These are phyloP conservation scores for Cryptosporidium meleagridis DNA, from an alignment of 169 alveolate genomes.

Conservation along the genomic window DNA sequence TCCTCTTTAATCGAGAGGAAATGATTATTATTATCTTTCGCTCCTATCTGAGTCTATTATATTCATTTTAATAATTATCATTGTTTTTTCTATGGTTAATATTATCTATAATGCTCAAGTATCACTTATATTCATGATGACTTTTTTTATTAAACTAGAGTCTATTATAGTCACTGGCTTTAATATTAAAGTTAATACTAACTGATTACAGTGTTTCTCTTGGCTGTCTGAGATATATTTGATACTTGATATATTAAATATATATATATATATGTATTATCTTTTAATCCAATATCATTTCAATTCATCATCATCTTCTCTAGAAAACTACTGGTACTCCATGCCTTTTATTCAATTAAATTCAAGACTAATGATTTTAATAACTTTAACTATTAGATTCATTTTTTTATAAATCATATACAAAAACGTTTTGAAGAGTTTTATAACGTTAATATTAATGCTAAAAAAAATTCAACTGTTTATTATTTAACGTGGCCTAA, in stretches of 20 bases:
- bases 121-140: constrained; percentile 42
- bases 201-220: constrained; percentile 72
- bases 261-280: neutral
- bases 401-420: no score
- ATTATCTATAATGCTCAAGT: neutral
- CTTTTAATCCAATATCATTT: no score
- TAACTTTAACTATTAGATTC: neutral
- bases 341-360: no score
- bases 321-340: neutral
- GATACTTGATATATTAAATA: neutral
- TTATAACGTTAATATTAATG: neutral
- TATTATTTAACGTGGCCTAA: neutral
- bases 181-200: constrained; percentile 13
- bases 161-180: constrained; percentile 62
- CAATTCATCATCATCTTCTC: neutral
- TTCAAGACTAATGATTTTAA: no score
- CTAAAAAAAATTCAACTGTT: neutral
- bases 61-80: neutral
- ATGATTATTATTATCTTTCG: constrained; percentile 49
- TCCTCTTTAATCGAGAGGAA: neutral
- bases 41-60: constrained; percentile 72
- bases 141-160: constrained; percentile 46
- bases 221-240: constrained; percentile 68
- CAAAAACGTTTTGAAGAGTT: no score
- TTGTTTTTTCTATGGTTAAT: neutral